phyloP scores from a whole-genome alignment of 345 rosid genomes.

The Camelina neglecta region DNA sequence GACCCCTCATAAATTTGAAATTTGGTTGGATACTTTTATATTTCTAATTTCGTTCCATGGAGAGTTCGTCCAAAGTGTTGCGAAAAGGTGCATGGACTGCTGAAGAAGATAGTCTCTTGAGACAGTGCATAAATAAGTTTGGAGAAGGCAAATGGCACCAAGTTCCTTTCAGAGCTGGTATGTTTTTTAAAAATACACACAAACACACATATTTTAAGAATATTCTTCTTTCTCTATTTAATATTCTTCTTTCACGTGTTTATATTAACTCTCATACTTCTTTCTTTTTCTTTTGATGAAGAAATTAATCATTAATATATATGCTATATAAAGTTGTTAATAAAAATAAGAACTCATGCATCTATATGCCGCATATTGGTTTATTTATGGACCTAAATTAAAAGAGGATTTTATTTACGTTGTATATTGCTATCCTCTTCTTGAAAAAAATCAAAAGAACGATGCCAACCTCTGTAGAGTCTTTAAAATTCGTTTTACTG shows the following conservation, averaged over 20 bases:
- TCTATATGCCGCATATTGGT: too few species aligned
- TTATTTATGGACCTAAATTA: too few species aligned
- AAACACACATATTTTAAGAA: not conserved
- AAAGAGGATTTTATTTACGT: too few species aligned
- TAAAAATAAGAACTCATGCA: too few species aligned
- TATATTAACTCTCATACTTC: not conserved
- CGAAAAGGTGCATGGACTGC: constrained; percentile 61
- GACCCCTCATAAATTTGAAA: not conserved
- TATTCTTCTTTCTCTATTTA: not conserved
- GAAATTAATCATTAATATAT: not conserved
- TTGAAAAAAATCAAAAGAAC: not conserved
- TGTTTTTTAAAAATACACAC: not conserved
- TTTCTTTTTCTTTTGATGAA: too few species aligned
- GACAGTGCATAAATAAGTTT: constrained; percentile 42
- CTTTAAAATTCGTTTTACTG: not conserved
- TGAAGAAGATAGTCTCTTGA: constrained; percentile 58
- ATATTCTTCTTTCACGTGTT: not conserved
- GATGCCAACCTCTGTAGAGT: not conserved
- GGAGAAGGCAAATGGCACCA: constrained; percentile 63
- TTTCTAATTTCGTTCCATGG: constrained; percentile 29
- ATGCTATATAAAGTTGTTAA: not conserved
- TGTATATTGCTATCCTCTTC: too few species aligned
- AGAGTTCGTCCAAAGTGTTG: constrained; percentile 30
- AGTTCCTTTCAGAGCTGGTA: constrained; percentile 54
- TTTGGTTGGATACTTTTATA: not conserved